Base-by-base conservation (phyloP, 2,329 filamentous ascomycete genomes). In the Arthrocladium fulminans region DNA sequence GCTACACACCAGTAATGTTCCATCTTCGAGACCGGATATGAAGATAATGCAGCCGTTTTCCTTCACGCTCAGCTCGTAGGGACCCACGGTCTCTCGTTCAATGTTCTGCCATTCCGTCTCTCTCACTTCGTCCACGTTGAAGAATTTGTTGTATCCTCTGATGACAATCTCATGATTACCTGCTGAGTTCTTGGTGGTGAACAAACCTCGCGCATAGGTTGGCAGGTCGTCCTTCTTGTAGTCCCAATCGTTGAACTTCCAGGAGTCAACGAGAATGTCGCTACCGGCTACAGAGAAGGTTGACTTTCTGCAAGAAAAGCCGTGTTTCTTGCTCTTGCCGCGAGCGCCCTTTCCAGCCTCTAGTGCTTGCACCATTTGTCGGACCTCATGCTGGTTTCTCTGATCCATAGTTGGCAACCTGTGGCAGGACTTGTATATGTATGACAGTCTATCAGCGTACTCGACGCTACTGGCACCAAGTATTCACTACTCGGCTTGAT, bases 1-100 rank as follows among this genome's bases (percentile, higher is more conserved):
- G 74, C 90, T 97, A 77, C 90, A 97, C n/a, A 98, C 89, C 6
- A 98, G 73, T 8, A 98, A 73, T 1, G 86, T 88, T 29, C 80
- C 89, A 60, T 96, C 89, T 60, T 94, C 86, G 19, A 98, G 73
- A 12, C 89, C 92, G 13, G 88, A 84, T 38, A 98, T 81, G 71
- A 98, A 98, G 58, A 98, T 96, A 66, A 98, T 98, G 67, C 92
- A 98, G n/a, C 92, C 92, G 61, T 98, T 98, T 68, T 98, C 92
- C 70, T 98, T 98, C 45, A 97, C 80, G 50, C 88, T 97, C 48
- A 98, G 72, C 68, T 98, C 92, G 60, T 97, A 98, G 0, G 92
- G 92, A 0, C 88, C 88, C 54, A 79, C 72, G 0, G 92, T 97
- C 48, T 84, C 76, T 23, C 68, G 67, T 61, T 84, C 73, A 51